Evolutionary conservation across 345 rosid genomes (phyloP).

Genomic region (Excoecaria cochinchinensis): DNA sequence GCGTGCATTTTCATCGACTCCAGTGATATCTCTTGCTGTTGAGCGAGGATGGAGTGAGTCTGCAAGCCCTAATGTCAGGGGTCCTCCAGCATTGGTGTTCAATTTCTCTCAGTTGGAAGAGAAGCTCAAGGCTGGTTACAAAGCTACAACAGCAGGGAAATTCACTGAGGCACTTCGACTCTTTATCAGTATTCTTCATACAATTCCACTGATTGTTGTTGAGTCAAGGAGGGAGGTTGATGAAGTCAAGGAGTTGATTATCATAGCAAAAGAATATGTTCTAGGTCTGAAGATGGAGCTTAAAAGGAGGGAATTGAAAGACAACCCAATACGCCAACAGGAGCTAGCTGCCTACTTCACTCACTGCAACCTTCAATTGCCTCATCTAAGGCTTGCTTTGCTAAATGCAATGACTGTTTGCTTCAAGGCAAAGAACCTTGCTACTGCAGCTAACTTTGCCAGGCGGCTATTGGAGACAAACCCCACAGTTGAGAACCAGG

Average conservation of each 20-base stretch:
- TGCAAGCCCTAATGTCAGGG: slow-evolving; percentile 76
- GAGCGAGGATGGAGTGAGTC: slow-evolving; percentile 86
- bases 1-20: slow-evolving; percentile 71
- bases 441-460: slow-evolving; percentile 82
- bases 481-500: slow-evolving; percentile 72
- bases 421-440: slow-evolving; percentile 76
- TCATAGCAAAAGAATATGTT: slow-evolving; percentile 79
- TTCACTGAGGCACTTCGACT: slow-evolving; percentile 72
- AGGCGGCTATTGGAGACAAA: slow-evolving; percentile 76
- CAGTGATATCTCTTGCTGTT: slow-evolving; percentile 71
- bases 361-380: slow-evolving; percentile 82
- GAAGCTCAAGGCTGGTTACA: slow-evolving; percentile 88
- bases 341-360: slow-evolving; percentile 99
- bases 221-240: slow-evolving; percentile 97
- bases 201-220: slow-evolving; percentile 85
- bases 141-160: slow-evolving; percentile 80
- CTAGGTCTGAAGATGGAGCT: slow-evolving; percentile 83
- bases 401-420: slow-evolving; percentile 77
- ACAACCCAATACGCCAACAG: slow-evolving; percentile 69
- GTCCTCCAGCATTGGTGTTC: slow-evolving; percentile 77
- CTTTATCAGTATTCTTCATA: slow-evolving; percentile 78
- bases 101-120: slow-evolving; percentile 85
- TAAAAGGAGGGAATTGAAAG: slow-evolving; percentile 73
- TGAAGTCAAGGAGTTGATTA: slow-evolving; percentile 81
- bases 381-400: slow-evolving; percentile 80